These are phyloP conservation scores for Escovopsis sp. DNA, from an alignment of 2,329 filamentous ascomycete genomes.

Conservation along the genomic window DNA sequence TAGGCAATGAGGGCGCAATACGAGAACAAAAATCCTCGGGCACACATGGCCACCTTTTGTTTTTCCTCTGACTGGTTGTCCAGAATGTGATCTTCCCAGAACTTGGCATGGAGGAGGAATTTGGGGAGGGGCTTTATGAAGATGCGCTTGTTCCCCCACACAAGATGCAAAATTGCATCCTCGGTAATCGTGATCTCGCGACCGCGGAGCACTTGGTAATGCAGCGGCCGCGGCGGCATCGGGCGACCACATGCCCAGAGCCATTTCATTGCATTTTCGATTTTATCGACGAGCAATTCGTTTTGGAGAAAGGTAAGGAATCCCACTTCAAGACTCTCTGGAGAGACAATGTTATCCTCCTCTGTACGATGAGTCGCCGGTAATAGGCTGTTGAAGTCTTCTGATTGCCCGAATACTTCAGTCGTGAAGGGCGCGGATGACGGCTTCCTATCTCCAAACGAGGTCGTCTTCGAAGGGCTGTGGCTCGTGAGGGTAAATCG, in stretches of 20 bases:
- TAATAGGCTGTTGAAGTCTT: constrained; percentile 2
- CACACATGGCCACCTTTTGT: constrained; percentile 9
- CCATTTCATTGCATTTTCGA: constrained; percentile 16
- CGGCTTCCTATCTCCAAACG: too few relatives aligned
- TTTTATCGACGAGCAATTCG: constrained; percentile 17
- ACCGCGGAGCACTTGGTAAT: constrained; percentile 19
- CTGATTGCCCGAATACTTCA: not conserved
- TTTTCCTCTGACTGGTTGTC: not conserved
- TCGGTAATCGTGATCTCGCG: constrained; percentile 23
- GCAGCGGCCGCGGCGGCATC: constrained; percentile 23
- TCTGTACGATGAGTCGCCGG: constrained; percentile 14
- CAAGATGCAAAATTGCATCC: constrained; percentile 22
- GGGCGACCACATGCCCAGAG: constrained; percentile 18
- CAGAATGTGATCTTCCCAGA: constrained; percentile 21
- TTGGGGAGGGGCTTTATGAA: constrained; percentile 25
- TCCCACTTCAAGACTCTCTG: not conserved
- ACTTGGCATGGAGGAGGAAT: constrained; percentile 21
- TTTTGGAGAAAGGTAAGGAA: constrained; percentile 10
- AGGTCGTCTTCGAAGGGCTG: too few relatives aligned
- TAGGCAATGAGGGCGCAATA: constrained; percentile 23
- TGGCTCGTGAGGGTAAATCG: too few relatives aligned
- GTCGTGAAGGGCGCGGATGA: too few relatives aligned
- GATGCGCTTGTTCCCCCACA: constrained; percentile 24
- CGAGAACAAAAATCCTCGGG: constrained; percentile 22
- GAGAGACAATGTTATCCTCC: constrained; percentile 14